Conservation (phyloP, 2,329 filamentous ascomycete species). For the Alternaria postmessia region DNA sequence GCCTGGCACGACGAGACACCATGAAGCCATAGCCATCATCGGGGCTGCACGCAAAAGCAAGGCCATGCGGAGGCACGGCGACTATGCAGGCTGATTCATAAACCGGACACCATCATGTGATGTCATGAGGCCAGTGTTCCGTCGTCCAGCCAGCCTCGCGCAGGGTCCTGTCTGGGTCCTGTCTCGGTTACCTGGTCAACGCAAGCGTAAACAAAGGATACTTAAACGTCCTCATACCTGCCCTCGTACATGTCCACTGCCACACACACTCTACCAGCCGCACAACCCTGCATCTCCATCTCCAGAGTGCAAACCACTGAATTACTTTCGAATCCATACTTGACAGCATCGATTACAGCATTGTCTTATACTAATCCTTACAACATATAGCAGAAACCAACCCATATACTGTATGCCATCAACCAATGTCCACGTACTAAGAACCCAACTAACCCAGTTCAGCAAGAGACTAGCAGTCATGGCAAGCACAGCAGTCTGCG, state of each 20-base stretch:
- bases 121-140: constrained; percentile 32
- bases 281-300: constrained; percentile 26
- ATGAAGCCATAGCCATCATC: neutral
- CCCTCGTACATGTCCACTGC: constrained; percentile 25
- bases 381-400: constrained; percentile 37
- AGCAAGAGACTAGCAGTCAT: constrained; percentile 62
- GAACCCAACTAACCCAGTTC: constrained; percentile 28
- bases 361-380: constrained; percentile 52
- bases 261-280: constrained; percentile 28
- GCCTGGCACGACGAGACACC: neutral
- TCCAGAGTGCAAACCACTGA: constrained; percentile 25
- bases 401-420: constrained; percentile 39
- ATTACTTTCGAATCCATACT: constrained; percentile 50
- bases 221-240: constrained; percentile 41
- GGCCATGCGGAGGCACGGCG: constrained; percentile 4
- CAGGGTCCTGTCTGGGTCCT: constrained; percentile 22
- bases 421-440: constrained; percentile 6
- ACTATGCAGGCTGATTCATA: constrained; percentile 2
- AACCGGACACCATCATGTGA: constrained; percentile 31
- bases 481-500: constrained; percentile 78
- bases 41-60: constrained; percentile 6
- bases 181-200: constrained; percentile 42
- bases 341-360: constrained; percentile 50
- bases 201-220: constrained; percentile 46
- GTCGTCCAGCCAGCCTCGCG: constrained; percentile 19